A percentile compares a stretch with the other conserved stretches of the same genome.
These are phyloP conservation scores for Chrysosphaeria jannelii DNA, from an alignment of 2,329 filamentous ascomycete species.

Conservation along the genomic window DNA sequence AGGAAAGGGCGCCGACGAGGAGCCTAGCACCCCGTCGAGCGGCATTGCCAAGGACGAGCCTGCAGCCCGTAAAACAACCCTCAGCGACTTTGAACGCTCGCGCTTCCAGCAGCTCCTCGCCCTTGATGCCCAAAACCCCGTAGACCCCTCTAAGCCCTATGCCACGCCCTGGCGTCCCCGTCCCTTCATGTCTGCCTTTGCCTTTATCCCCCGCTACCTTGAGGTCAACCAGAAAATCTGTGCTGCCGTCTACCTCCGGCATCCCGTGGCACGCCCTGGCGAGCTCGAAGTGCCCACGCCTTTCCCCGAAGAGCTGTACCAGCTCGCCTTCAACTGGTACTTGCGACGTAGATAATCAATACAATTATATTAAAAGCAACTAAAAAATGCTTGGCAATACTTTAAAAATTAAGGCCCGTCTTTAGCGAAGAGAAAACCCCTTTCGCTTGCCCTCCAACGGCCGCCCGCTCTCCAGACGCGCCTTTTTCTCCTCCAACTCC, in stretches of 20 bases:
- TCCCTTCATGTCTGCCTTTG: constrained; percentile 69
- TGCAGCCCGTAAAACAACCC: constrained; percentile 3
- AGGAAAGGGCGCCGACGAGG: constrained; percentile 2
- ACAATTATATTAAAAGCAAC: constrained; percentile 11
- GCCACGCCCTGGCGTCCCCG: constrained; percentile 71
- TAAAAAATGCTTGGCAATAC: constrained; percentile 12
- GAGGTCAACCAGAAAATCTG: constrained; percentile 97
- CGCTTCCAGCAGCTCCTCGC: constrained; percentile 25
- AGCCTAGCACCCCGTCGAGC: constrained; percentile 1
- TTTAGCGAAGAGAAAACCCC: constrained; percentile 96
- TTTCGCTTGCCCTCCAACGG: constrained; percentile 94
- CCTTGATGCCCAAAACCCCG: constrained; percentile 41
- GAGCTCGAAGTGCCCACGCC: constrained; percentile 62
- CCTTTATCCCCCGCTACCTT: constrained; percentile 80
- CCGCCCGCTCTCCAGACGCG: constrained; percentile 74
- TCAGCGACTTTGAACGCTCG: constrained; percentile 20
- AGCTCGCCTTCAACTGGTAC: constrained; percentile 86
- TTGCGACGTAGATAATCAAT: constrained; percentile 29
- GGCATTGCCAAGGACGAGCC: background rate
- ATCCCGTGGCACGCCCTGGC: constrained; percentile 69
- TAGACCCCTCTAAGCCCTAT: constrained; percentile 56
- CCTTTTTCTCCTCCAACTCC: constrained; percentile 97
- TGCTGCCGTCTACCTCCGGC: constrained; percentile 75
- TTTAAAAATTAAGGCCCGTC: constrained; percentile 12
- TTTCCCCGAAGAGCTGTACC: constrained; percentile 36